These are phyloP conservation scores for Grosmannia serpens DNA, from an alignment of 2,329 filamentous ascomycete species.

Conservation along the genomic window DNA sequence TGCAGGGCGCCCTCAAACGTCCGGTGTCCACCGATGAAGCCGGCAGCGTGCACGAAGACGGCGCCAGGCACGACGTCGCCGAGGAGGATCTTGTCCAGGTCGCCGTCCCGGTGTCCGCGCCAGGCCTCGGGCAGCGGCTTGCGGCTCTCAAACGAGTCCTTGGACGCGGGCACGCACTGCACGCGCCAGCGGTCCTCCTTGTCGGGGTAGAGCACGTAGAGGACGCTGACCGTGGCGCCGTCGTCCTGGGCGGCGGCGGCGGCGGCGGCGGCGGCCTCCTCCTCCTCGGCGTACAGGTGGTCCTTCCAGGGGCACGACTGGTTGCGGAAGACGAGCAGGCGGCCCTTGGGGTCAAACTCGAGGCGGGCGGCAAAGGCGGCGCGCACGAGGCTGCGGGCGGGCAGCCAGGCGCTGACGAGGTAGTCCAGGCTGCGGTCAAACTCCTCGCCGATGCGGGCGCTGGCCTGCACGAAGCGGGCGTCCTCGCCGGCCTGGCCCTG, in stretches of 20 bases:
- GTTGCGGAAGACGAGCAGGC: conserved; percentile 67
- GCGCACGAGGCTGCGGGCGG: conserved; percentile 60
- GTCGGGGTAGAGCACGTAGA: conserved; percentile 75
- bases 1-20: conserved; percentile 77
- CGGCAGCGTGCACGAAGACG: conserved; percentile 87
- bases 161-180: conserved; percentile 75
- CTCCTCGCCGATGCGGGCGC: conserved; percentile 74
- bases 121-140: conserved; percentile 85
- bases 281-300: conserved; percentile 82
- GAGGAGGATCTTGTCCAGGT: conserved; percentile 59
- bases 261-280: conserved; percentile 28
- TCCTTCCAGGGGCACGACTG: conserved; percentile 91
- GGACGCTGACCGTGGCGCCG: conserved; percentile 63
- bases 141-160: conserved; percentile 81
- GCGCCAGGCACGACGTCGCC: conserved; percentile 57
- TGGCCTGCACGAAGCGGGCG: conserved; percentile 64
- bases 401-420: conserved; percentile 69
- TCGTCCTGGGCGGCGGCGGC: conserved; percentile 26
- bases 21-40: conserved; percentile 93
- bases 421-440: conserved; percentile 74
- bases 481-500: conserved; percentile 68
- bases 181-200: conserved; percentile 82
- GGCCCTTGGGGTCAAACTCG: conserved; percentile 48
- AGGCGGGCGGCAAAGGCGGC: conserved; percentile 60
- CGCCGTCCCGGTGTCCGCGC: conserved; percentile 80